A percentile compares a stretch with the other conserved stretches of the same genome.
Evolutionary conservation across 768 basidiomycete genomes (phyloP).

Genomic region (Rhodotorula paludigena): DNA sequence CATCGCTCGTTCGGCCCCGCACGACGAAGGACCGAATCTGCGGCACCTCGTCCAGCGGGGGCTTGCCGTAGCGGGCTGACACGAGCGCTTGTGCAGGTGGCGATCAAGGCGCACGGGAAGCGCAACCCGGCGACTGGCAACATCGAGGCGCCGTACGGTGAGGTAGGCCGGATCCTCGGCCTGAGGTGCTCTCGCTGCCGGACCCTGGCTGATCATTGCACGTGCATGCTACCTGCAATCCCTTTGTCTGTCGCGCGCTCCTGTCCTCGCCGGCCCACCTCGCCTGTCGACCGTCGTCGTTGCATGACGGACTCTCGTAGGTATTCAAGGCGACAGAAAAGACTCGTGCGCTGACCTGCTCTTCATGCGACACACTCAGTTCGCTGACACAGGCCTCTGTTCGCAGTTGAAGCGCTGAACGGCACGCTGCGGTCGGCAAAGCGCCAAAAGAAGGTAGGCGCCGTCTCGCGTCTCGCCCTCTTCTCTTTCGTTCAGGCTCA

Average conservation of each 20-base stretch:
- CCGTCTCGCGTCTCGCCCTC: too few species aligned
- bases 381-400: background rate
- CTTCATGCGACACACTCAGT: background rate
- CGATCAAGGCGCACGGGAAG: slow-evolving; percentile 26
- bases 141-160: slow-evolving; percentile 16
- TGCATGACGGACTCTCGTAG: too few species aligned
- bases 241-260: too few species aligned
- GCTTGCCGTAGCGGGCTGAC: background rate
- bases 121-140: background rate
- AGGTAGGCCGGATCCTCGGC: too few species aligned
- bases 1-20: background rate
- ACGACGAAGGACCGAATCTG: too few species aligned
- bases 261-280: too few species aligned
- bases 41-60: background rate
- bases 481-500: too few species aligned
- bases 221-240: too few species aligned
- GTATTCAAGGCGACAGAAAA: slow-evolving; percentile 21
- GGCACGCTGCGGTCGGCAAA: slow-evolving; percentile 33
- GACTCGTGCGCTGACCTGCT: slow-evolving; percentile 2
- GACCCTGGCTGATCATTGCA: too few species aligned
- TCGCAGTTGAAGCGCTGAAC: slow-evolving; percentile 34
- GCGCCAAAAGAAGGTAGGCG: slow-evolving; percentile 32
- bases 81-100: background rate
- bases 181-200: too few species aligned
- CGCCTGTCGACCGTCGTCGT: too few species aligned